Conservation (phyloP, 108 stramenopile species). For the Nitzschia sp. region DNA sequence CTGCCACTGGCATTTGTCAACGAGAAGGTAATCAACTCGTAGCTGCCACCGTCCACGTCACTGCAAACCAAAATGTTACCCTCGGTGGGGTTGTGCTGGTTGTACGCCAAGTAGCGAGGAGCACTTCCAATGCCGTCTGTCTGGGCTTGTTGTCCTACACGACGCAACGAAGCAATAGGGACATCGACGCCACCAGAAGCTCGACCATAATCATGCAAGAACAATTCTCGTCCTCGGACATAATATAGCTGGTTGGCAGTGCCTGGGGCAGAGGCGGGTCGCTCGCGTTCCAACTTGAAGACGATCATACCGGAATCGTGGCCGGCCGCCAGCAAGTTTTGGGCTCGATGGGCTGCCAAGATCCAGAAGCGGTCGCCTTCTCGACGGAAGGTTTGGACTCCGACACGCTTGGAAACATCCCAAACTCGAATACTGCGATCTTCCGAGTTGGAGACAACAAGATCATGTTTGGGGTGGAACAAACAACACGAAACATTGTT, state of each 20-base stretch:
- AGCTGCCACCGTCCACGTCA: constrained; percentile 93
- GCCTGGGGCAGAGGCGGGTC: constrained; percentile 86
- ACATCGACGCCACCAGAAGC: constrained; percentile 83
- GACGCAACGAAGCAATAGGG: constrained; percentile 88
- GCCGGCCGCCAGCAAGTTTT: constrained; percentile 98
- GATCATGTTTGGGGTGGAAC: constrained; percentile 98
- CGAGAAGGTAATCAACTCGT: constrained; percentile 93
- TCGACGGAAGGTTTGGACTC: constrained; percentile 97
- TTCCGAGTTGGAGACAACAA: constrained; percentile 97
- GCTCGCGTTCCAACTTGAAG: constrained; percentile 98
- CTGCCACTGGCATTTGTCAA: constrained; percentile 73
- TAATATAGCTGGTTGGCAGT: constrained; percentile 86
- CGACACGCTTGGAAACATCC: constrained; percentile 97
- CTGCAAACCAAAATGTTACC: constrained; percentile 90
- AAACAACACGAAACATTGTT: constrained; percentile 99
- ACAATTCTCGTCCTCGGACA: constrained; percentile 95
- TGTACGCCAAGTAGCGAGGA: constrained; percentile 92
- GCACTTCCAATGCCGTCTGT: constrained; percentile 92
- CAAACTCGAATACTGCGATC: constrained; percentile 98
- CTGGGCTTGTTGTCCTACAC: constrained; percentile 90
- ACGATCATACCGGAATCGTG: constrained; percentile 99
- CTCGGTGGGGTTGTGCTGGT: constrained; percentile 92
- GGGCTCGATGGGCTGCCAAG: constrained; percentile 89
- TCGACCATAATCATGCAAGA: constrained; percentile 87
- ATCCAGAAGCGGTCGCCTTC: constrained; percentile 99